A percentile compares a stretch with the other conserved stretches of the same genome.
Evolutionary conservation across 2,329 filamentous ascomycete species (phyloP).

Genomic region (Gremmenia infestans): DNA sequence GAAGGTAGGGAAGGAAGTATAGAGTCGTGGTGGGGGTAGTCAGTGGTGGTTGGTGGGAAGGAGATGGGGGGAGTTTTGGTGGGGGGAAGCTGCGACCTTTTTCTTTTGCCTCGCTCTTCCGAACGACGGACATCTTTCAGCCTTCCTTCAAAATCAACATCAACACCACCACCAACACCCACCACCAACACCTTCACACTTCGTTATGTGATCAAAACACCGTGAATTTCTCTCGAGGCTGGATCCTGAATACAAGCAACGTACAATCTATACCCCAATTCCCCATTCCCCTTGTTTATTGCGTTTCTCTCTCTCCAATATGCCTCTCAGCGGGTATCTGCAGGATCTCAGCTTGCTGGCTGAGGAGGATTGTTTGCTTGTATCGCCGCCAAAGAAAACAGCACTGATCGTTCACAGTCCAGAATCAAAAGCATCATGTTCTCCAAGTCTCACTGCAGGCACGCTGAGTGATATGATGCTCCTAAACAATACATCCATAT

Average conservation of each 20-base stretch:
- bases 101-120: background rate
- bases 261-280: background rate
- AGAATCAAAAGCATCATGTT: constrained; percentile 1
- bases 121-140: too few species aligned
- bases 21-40: constrained; percentile 1
- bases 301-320: background rate
- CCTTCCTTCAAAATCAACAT: background rate
- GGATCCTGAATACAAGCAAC: background rate
- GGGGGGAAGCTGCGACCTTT: constrained; percentile 36
- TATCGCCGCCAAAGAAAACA: constrained; percentile 6
- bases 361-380: constrained; percentile 18
- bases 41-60: background rate
- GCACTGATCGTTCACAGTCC: constrained; percentile 9
- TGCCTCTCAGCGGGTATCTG: constrained; percentile 10
- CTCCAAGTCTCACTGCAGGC: background rate
- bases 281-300: background rate
- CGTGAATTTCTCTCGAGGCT: background rate
- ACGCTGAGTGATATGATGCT: constrained; percentile 5
- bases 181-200: background rate
- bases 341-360: constrained; percentile 15
- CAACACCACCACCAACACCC: background rate
- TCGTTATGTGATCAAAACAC: background rate
- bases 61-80: background rate
- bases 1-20: constrained; percentile 20
- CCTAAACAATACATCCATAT: background rate